Conservation (phyloP, 768 basidiomycete species). For the Sarcomyxa edulis region DNA sequence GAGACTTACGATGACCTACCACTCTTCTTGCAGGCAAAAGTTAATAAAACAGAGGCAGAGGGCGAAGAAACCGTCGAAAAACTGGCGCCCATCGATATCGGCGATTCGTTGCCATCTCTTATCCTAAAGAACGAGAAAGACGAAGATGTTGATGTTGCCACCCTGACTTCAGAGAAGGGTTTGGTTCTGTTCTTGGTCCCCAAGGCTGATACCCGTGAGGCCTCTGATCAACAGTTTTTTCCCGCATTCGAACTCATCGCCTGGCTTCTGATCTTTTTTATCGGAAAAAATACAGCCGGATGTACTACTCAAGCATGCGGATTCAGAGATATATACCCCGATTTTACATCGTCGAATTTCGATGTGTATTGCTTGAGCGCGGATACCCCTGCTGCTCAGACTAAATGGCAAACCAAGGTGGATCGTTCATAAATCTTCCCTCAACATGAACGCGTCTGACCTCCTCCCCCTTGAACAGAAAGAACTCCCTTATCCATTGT, state of each 20-base stretch:
- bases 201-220: constrained; percentile 80
- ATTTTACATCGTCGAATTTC: constrained; percentile 66
- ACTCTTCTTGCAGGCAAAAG: background rate
- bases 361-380: constrained; percentile 82
- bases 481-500: constrained; percentile 75
- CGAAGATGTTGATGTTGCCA: constrained; percentile 66
- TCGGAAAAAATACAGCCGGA: constrained; percentile 58
- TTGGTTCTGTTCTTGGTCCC: constrained; percentile 80
- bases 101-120: constrained; percentile 69
- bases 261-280: background rate
- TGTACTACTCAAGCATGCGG: constrained; percentile 93
- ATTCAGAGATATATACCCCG: constrained; percentile 78
- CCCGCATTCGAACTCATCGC: background rate
- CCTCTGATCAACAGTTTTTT: constrained; percentile 1
- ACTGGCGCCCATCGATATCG: constrained; percentile 52
- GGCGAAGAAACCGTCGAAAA: constrained; percentile 14
- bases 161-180: constrained; percentile 63
- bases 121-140: constrained; percentile 82
- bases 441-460: too few relatives aligned
- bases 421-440: too few relatives aligned
- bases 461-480: constrained; percentile 43
- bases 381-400: constrained; percentile 69
- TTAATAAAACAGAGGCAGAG: constrained; percentile 12
- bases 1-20: too few relatives aligned
- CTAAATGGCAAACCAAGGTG: constrained; percentile 85